phyloP scores from a whole-genome alignment of 768 basidiomycete genomes.

The Naematelia aurantialba region DNA sequence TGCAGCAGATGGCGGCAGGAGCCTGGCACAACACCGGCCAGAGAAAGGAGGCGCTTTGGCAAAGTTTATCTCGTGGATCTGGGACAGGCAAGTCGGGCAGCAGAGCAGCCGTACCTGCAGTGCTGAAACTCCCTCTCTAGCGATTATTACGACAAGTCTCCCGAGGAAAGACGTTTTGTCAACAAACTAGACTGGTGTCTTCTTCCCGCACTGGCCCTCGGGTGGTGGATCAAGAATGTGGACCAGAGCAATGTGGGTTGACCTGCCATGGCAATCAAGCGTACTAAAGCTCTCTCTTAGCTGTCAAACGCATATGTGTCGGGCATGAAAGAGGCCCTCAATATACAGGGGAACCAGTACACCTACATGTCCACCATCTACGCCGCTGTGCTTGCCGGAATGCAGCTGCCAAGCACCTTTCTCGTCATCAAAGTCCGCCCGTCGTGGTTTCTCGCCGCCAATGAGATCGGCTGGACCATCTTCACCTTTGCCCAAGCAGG shows the following conservation, averaged over 20 bases:
- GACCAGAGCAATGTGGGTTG: slow-evolving; percentile 23
- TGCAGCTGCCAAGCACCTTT: slow-evolving; percentile 22
- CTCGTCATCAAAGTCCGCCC: slow-evolving; percentile 17
- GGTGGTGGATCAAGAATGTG: slow-evolving; percentile 29
- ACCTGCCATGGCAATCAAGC: background rate
- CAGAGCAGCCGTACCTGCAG: background rate
- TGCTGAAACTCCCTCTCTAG: background rate
- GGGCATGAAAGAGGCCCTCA: slow-evolving; percentile 34
- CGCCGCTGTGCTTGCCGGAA: slow-evolving; percentile 9
- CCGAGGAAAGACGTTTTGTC: slow-evolving; percentile 24
- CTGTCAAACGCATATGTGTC: slow-evolving; percentile 19
- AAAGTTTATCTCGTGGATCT: slow-evolving; percentile 10
- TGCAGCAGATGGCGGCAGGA: background rate
- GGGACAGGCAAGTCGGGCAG: slow-evolving; percentile 7
- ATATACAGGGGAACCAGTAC: slow-evolving; percentile 30
- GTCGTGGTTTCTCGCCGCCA: slow-evolving; percentile 16
- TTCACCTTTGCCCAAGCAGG: slow-evolving; percentile 21
- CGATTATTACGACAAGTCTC: slow-evolving; percentile 29
- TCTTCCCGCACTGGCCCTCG: slow-evolving; percentile 23
- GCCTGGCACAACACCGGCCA: background rate
- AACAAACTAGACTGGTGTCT: slow-evolving; percentile 30
- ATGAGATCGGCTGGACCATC: slow-evolving; percentile 23
- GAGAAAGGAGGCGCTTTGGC: background rate
- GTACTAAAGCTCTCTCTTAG: slow-evolving; percentile 5
- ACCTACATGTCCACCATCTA: slow-evolving; percentile 26